These are phyloP conservation scores for Paracoccidioides brasiliensis DNA, from an alignment of 2,329 filamentous ascomycete genomes.

Conservation along the genomic window DNA sequence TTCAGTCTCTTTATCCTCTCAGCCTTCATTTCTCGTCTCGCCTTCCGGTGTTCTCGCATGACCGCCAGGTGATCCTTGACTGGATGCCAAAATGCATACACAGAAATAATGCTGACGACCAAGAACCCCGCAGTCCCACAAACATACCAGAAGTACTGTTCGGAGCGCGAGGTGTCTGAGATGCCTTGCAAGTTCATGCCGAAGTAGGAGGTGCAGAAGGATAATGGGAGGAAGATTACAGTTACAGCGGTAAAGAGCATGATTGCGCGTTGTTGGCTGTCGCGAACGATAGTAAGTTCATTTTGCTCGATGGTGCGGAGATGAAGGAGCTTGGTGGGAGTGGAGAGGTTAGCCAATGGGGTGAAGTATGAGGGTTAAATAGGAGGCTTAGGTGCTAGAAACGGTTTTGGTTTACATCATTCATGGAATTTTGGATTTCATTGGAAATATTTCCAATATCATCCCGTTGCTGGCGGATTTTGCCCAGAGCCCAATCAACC, in stretches of 20 bases:
- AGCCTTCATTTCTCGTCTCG: not conserved
- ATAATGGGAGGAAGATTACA: conserved; percentile 12
- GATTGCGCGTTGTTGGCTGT: conserved; percentile 4
- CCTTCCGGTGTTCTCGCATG: not conserved
- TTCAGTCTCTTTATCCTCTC: not conserved
- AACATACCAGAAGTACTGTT: conserved; percentile 12
- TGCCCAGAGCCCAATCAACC: not conserved
- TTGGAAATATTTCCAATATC: not conserved
- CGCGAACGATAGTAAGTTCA: conserved; percentile 1
- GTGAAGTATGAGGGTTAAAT: too few species aligned
- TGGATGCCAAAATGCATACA: conserved; percentile 1
- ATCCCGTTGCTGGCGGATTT: not conserved
- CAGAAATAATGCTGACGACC: not conserved
- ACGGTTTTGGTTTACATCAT: not conserved
- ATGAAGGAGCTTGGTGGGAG: not conserved
- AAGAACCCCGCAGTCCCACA: not conserved
- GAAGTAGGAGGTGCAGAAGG: conserved; percentile 12
- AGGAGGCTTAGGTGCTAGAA: too few species aligned
- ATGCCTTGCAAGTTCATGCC: conserved; percentile 15
- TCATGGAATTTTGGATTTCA: conserved; percentile 1
- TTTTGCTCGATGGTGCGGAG: conserved; percentile 2
- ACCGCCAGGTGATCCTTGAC: not conserved
- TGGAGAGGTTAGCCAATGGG: not conserved
- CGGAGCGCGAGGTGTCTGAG: conserved; percentile 6
- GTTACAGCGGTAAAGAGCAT: conserved; percentile 12